phyloP scores from a whole-genome alignment of 306 rosid genomes.

The Inga oerstediana region DNA sequence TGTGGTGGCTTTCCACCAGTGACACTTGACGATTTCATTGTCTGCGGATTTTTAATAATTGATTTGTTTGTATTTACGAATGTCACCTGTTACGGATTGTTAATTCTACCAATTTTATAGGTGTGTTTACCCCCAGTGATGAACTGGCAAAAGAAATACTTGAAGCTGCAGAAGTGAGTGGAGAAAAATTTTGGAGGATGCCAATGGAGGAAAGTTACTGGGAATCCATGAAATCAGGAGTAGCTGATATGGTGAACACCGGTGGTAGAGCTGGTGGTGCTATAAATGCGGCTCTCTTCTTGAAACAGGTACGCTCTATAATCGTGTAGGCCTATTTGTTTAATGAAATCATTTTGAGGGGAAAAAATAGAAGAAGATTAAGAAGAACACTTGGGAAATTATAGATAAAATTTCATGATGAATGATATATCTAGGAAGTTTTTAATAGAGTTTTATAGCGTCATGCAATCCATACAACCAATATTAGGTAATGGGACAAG shows the following conservation, averaged over 20 bases:
- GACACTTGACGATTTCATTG: conserved; percentile 1
- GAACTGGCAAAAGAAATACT: conserved; percentile 87
- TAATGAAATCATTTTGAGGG: not conserved
- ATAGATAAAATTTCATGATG: not conserved
- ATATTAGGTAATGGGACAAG: not conserved
- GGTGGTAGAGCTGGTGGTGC: conserved; percentile 92
- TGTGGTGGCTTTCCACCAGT: conserved; percentile 6
- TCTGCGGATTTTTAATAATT: not conserved
- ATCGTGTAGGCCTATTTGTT: not conserved
- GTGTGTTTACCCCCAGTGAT: conserved; percentile 92
- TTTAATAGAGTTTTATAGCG: not conserved
- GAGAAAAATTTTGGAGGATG: conserved; percentile 96
- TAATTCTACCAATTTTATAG: conserved; percentile 43
- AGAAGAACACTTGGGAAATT: not conserved
- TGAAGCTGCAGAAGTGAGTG: conserved; percentile 80
- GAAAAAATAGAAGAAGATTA: not conserved
- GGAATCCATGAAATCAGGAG: conserved; percentile 96
- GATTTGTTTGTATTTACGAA: conserved; percentile 1
- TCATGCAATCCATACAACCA: not conserved
- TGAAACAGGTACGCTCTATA: conserved; percentile 71
- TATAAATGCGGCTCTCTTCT: conserved; percentile 91
- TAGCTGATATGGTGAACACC: conserved; percentile 94
- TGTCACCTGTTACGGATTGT: conserved; percentile 23
- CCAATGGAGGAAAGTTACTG: conserved; percentile 98
- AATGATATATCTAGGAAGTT: not conserved